Percentiles rank a stretch among this genome's conserved stretches.
Conservation (phyloP, 441 rosid species). For the Populus trichocarpa region DNA sequence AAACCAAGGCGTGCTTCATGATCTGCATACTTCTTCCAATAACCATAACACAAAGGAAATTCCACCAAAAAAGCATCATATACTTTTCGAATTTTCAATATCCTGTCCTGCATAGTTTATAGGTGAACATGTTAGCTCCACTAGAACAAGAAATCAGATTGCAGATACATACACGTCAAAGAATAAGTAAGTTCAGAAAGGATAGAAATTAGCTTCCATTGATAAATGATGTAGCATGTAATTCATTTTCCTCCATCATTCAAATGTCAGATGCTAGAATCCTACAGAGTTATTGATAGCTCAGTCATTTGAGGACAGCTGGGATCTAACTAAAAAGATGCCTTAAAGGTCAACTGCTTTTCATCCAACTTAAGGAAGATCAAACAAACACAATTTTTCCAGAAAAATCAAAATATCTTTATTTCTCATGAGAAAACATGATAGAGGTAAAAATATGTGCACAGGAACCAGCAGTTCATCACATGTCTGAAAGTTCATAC, state of each 20-base stretch:
- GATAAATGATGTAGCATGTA: background rate
- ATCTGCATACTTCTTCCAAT: slow-evolving; percentile 98
- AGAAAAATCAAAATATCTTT: background rate
- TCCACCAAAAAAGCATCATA: slow-evolving; percentile 93
- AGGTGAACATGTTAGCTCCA: slow-evolving; percentile 12
- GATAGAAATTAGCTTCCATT: background rate
- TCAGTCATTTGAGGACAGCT: background rate
- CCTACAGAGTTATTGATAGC: background rate
- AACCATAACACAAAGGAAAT: slow-evolving; percentile 96
- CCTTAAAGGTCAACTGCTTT: background rate
- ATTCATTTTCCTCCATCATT: background rate
- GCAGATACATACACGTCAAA: background rate
- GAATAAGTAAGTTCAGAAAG: background rate
- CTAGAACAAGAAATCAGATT: background rate
- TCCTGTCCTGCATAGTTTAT: slow-evolving; percentile 61
- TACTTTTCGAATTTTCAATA: slow-evolving; percentile 74
- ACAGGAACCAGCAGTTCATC: slow-evolving; percentile 3
- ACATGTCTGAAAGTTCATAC: slow-evolving; percentile 33
- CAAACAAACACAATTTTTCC: background rate
- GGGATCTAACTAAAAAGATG: background rate
- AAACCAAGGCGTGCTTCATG: slow-evolving; percentile 86
- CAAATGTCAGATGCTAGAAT: background rate
- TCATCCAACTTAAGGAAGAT: background rate
- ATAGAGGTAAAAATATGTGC: background rate
- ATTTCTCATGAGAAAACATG: background rate